Evolutionary conservation across 1,284 basidiomycete genomes (phyloP).

Genomic region (Austroboletus rostrupii): DNA sequence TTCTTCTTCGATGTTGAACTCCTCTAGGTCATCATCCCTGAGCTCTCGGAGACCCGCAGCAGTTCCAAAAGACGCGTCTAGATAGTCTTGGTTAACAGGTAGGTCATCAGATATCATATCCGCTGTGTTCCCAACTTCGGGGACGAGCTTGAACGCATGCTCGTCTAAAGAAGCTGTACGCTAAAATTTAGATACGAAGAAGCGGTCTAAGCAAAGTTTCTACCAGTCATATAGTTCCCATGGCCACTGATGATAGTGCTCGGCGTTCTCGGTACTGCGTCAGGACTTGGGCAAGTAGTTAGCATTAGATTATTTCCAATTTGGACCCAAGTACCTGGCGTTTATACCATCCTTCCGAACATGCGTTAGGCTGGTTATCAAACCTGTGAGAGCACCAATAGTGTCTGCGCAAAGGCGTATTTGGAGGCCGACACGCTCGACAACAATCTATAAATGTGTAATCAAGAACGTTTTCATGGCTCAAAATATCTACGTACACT

Average conservation of each 20-base stretch:
- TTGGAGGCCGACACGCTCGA: constrained; percentile 46
- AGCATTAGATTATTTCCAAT: not conserved
- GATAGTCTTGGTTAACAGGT: constrained; percentile 83
- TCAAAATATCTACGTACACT: constrained; percentile 33
- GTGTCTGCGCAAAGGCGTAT: constrained; percentile 72
- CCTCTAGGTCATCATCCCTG: constrained; percentile 66
- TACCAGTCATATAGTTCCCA: constrained; percentile 33
- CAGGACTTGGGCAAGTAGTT: constrained; percentile 2
- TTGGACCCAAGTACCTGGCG: constrained; percentile 34
- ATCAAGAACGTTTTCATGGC: not conserved
- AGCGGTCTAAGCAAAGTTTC: constrained; percentile 1
- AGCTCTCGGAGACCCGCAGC: constrained; percentile 73
- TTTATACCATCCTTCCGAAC: constrained; percentile 37
- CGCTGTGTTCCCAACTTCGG: constrained; percentile 71
- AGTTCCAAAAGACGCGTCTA: constrained; percentile 77
- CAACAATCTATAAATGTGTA: constrained; percentile 36
- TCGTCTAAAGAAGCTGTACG: constrained; percentile 76
- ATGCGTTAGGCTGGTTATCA: constrained; percentile 46
- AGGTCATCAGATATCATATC: constrained; percentile 93
- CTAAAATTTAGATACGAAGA: constrained; percentile 5
- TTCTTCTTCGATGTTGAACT: constrained; percentile 51
- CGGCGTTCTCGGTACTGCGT: constrained; percentile 5
- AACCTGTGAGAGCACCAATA: constrained; percentile 47
- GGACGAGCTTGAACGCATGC: constrained; percentile 70
- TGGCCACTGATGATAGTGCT: constrained; percentile 6